Conservation (phyloP, 2,329 filamentous ascomycete species). For the Akanthomyces muscarius region DNA sequence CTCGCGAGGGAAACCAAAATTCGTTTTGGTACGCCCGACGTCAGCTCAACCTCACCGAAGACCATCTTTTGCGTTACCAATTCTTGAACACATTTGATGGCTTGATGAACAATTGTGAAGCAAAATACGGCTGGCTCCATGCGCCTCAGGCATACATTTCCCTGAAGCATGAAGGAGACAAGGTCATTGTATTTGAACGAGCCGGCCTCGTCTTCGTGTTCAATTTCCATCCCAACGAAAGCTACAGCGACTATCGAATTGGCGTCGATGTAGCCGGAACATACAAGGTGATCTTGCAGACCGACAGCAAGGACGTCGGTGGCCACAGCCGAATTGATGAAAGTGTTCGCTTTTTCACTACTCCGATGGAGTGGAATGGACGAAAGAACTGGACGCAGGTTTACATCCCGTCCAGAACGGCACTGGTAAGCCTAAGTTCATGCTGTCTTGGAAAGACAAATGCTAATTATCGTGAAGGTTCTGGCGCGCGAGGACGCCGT, state of each 20-base stretch:
- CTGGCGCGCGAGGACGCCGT: conserved; percentile 43
- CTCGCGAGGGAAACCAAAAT: conserved; percentile 85
- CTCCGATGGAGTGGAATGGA: conserved; percentile 83
- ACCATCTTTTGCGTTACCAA: conserved; percentile 77
- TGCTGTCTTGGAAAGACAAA: neutral
- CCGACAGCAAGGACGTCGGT: conserved; percentile 72
- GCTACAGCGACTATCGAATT: conserved; percentile 88
- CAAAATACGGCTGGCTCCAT: conserved; percentile 88
- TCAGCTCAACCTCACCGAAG: conserved; percentile 89
- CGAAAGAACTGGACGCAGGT: conserved; percentile 88
- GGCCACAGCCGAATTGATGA: conserved; percentile 75
- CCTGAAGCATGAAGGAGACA: conserved; percentile 89
- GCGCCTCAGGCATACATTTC: conserved; percentile 84
- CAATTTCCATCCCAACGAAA: conserved; percentile 85
- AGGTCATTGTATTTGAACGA: conserved; percentile 92
- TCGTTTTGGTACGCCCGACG: conserved; percentile 93
- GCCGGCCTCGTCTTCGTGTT: conserved; percentile 89
- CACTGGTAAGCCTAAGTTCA: conserved; percentile 58
- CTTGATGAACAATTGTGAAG: conserved; percentile 83
- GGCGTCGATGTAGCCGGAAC: conserved; percentile 81
- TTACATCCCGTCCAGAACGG: conserved; percentile 81
- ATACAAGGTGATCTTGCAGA: conserved; percentile 81
- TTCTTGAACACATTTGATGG: conserved; percentile 93
- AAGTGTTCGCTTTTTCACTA: conserved; percentile 87
- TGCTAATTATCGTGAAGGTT: conserved; percentile 37